Conservation (phyloP, 2,329 filamentous ascomycete species). For the Arthroderma uncinatum region DNA sequence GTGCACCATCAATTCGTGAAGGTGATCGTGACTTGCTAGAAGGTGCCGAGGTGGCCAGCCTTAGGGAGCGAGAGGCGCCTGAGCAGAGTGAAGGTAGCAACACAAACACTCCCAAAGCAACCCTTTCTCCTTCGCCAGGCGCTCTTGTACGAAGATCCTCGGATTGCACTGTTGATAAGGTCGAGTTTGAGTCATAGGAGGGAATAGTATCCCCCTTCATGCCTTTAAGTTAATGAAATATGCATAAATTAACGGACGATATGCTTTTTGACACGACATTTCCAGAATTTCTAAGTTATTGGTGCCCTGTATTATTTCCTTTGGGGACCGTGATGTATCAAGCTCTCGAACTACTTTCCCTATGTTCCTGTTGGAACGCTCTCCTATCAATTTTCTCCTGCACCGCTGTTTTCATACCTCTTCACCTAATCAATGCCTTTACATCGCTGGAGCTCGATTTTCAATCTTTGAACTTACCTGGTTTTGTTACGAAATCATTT, state of each 20-base stretch:
- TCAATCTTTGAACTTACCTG: no score
- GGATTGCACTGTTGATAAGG: slow-evolving; percentile 27
- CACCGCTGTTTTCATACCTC: not conserved
- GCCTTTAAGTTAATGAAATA: not conserved
- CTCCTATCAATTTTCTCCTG: not conserved
- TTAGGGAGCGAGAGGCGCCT: slow-evolving; percentile 25
- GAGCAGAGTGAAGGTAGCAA: slow-evolving; percentile 4
- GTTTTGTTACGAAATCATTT: no score
- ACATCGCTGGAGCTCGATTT: no score
- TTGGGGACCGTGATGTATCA: not conserved
- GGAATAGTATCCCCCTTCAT: not conserved
- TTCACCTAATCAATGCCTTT: not conserved
- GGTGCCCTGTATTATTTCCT: not conserved
- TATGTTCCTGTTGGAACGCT: not conserved
- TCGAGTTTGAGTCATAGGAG: slow-evolving; percentile 26
- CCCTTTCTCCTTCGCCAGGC: slow-evolving; percentile 10
- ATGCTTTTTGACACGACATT: not conserved
- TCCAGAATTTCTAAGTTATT: not conserved
- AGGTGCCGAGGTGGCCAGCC: slow-evolving; percentile 36
- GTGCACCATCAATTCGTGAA: slow-evolving; percentile 23
- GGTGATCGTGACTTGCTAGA: slow-evolving; percentile 47
- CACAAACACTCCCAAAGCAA: slow-evolving; percentile 5
- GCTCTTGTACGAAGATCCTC: slow-evolving; percentile 15
- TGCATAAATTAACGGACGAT: slow-evolving; percentile 1
- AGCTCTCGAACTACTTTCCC: not conserved